Conservation (phyloP, 306 rosid species). For the Malus orientalis region DNA sequence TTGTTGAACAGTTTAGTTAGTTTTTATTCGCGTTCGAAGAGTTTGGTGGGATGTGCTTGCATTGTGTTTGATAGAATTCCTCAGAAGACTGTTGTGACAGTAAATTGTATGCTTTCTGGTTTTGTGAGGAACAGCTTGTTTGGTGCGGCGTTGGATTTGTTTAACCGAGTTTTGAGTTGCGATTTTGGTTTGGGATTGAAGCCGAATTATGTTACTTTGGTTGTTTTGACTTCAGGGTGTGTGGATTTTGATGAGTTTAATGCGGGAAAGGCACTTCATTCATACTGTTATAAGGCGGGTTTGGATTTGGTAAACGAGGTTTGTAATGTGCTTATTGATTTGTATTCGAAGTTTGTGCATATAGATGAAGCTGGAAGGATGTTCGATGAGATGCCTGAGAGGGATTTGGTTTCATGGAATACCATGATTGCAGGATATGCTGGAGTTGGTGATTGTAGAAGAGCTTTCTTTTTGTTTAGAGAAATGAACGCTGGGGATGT, state of each 20-base stretch:
- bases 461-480: conserved; percentile 11
- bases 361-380: background rate
- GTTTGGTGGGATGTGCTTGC: conserved; percentile 1
- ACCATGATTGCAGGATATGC: conserved; percentile 16
- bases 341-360: conserved; percentile 13
- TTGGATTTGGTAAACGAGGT: conserved; percentile 5
- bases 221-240: conserved; percentile 15
- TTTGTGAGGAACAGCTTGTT: background rate
- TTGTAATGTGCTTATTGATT: conserved; percentile 10
- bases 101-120: conserved; percentile 16
- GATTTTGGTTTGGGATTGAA: conserved; percentile 5
- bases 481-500: conserved; percentile 3
- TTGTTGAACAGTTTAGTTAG: conserved; percentile 5
- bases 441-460: conserved; percentile 3
- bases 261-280: conserved; percentile 15
- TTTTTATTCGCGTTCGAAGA: conserved; percentile 2
- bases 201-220: conserved; percentile 18
- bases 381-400: conserved; percentile 15
- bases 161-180: background rate
- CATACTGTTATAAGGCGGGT: conserved; percentile 6
- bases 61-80: conserved; percentile 12
- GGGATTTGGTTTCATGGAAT: conserved; percentile 20
- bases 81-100: conserved; percentile 5
- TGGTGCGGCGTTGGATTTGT: conserved; percentile 7
- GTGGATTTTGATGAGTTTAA: background rate